A percentile compares a stretch with the other conserved stretches of the same genome.
Conservation (phyloP, 1,139 yeast species). For the Saccharomyces hybrid region DNA sequence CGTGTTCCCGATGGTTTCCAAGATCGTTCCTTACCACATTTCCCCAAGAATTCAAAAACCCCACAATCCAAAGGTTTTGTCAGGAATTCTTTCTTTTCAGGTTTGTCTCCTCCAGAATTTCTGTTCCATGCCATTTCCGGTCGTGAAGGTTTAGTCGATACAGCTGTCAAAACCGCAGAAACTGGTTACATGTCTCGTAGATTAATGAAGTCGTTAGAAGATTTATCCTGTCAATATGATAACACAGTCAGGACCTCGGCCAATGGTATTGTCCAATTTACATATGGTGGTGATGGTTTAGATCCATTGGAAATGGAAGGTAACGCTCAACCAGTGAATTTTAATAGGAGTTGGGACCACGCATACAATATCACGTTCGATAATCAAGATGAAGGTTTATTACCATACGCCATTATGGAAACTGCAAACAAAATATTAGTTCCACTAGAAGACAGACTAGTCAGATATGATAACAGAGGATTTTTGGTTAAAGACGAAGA, state of each 20-base stretch:
- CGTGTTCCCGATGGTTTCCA: conserved; percentile 99
- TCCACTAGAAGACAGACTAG: conserved; percentile 53
- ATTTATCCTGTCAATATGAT: conserved; percentile 87
- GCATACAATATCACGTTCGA: conserved; percentile 65
- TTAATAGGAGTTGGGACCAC: conserved; percentile 91
- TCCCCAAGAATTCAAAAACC: conserved; percentile 89
- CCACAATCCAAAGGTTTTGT: conserved; percentile 98
- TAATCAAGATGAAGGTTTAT: conserved; percentile 47
- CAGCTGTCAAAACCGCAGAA: conserved; percentile 98
- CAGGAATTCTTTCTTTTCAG: conserved; percentile 88
- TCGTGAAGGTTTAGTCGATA: conserved; percentile 98
- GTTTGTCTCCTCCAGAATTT: conserved; percentile 93
- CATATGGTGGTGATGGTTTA: conserved; percentile 97
- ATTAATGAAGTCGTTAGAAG: conserved; percentile 96
- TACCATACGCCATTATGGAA: conserved; percentile 63
- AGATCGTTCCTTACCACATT: conserved; percentile 95
- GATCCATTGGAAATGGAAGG: conserved; percentile 99
- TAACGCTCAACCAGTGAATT: conserved; percentile 93
- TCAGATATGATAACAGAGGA: conserved; percentile 71
- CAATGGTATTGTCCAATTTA: conserved; percentile 94
- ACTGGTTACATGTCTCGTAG: conserved; percentile 99
- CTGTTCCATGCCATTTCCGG: conserved; percentile 98
- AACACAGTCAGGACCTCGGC: conserved; percentile 91
- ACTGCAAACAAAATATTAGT: conserved; percentile 47
- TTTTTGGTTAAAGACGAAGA: conserved; percentile 40